These are phyloP conservation scores for Auxenochlorella pyrenoidosa DNA, from an alignment of 139 green algal genomes.

Conservation along the genomic window DNA sequence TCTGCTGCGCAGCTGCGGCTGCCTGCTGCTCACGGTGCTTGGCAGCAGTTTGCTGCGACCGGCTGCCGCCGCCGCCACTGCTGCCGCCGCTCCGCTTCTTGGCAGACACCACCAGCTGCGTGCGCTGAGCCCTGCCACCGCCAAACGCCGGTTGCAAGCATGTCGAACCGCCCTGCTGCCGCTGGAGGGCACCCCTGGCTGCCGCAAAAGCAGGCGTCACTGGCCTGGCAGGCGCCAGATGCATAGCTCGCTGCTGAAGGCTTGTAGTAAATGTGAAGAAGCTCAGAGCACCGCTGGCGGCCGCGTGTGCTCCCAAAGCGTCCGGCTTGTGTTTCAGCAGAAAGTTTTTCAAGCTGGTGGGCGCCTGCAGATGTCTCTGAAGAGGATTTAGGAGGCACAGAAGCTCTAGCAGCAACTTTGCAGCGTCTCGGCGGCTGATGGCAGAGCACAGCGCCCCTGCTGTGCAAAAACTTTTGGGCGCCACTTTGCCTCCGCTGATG, in stretches of 20 bases:
- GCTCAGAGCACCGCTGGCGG: background rate
- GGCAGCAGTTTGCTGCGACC: background rate
- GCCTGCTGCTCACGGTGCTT: slow-evolving; percentile 22
- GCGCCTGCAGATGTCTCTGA: too few species aligned
- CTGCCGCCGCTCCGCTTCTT: slow-evolving; percentile 26
- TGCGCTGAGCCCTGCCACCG: background rate
- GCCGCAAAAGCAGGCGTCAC: background rate
- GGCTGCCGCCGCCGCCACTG: background rate
- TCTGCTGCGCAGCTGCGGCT: background rate
- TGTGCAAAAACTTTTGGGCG: background rate
- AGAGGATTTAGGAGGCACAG: background rate
- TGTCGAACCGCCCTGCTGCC: background rate
- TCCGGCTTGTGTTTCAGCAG: too few species aligned
- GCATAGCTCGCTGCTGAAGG: background rate
- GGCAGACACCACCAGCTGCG: background rate
- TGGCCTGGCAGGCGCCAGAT: background rate
- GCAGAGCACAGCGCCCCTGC: background rate
- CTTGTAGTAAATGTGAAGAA: background rate
- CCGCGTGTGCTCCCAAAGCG: background rate
- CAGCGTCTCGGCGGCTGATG: background rate
- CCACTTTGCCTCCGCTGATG: background rate
- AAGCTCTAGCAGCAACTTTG: background rate
- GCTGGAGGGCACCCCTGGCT: background rate
- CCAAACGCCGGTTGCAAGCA: background rate
- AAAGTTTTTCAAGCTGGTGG: too few species aligned